A percentile compares a stretch with the other conserved stretches of the same genome.
Conservation (phyloP, 2,329 filamentous ascomycete genomes). For the Mycocentrospora acerina region DNA sequence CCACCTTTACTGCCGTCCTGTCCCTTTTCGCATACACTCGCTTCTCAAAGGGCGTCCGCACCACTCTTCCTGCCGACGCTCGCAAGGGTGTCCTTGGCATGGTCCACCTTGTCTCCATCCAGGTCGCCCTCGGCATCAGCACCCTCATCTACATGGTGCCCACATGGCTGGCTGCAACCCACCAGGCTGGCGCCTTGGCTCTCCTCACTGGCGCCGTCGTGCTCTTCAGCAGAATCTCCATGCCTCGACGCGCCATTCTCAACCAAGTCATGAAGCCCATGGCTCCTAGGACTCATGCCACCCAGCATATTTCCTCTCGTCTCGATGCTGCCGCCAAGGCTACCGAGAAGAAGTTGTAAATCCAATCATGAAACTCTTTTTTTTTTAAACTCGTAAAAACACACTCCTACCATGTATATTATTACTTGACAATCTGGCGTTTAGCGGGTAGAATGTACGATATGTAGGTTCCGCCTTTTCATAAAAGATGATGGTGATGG, state of each 20-base stretch:
- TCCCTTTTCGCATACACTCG: conserved; percentile 79
- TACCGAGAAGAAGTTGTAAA: conserved; percentile 17
- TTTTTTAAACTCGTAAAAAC: too few species aligned
- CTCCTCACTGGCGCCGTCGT: conserved; percentile 81
- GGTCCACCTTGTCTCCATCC: conserved; percentile 77
- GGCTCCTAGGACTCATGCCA: conserved; percentile 12
- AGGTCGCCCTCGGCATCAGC: conserved; percentile 83
- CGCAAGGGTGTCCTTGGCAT: conserved; percentile 76
- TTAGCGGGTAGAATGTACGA: too few species aligned
- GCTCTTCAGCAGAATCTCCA: conserved; percentile 61
- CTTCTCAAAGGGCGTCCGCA: conserved; percentile 64
- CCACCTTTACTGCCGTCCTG: conserved; percentile 80
- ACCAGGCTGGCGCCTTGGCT: conserved; percentile 87
- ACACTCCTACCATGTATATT: too few species aligned
- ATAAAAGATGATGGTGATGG: too few species aligned
- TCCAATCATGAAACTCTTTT: too few species aligned
- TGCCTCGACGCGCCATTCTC: conserved; percentile 36
- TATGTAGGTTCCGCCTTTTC: too few species aligned
- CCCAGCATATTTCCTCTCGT: conserved; percentile 23
- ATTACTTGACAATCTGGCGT: too few species aligned
- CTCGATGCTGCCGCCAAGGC: conserved; percentile 17
- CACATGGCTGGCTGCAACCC: conserved; percentile 79
- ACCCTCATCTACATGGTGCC: conserved; percentile 95
- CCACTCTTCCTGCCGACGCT: conserved; percentile 56
- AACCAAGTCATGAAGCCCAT: conserved; percentile 31